Base-by-base conservation (phyloP, 495 filamentous ascomycete genomes). In the Achaetomiella virescens region DNA sequence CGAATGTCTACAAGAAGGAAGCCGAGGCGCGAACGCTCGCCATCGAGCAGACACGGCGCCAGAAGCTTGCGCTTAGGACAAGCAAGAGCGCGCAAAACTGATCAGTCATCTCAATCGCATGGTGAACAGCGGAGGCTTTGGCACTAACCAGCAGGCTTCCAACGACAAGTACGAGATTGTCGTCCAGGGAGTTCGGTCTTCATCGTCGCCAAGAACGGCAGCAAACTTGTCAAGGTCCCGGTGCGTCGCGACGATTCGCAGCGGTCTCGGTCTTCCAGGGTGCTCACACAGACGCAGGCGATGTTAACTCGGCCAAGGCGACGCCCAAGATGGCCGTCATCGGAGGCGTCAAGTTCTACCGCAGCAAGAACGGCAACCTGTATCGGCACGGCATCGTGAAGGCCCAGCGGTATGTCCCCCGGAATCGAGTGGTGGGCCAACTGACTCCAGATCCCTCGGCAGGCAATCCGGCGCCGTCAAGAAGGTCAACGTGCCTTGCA, bases 291-390 rank as follows among this genome's bases (percentile, higher is more conserved):
- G 38, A 66, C 45, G 18, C 60, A 87, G 88, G 81, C 70, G 81
- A 85, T 59, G 69, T 70, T 35, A 86, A 83, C 67, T 75, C 78
- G 41, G 80, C 81, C 55, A 83, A 79, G 53, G 75, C 78, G 21
- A 96, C 91, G 6, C 92, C 92, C 0, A 96, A 91, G 70, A 78
- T 79, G 67, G 81, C 89, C 25, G 76, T 75, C 5, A 74, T 97
- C 58, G 89, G 84, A 29, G 91, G 91, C 47, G 89, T 97, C 54
- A 83, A 79, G 38, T 97, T 96, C 70, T 80, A 89, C 58, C 81
- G 92, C 52, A 96, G 88, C 70, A 95, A 93, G 68, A 87, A 86
- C 61, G 92, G 92, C 50, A 97, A 97, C 54, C 80, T 97, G 50
- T 87, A 90, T 63, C 88, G 90, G 44, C 77, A 84, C 58, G 85